phyloP scores from a whole-genome alignment of 805 yeast genomes.

The Torulaspora delbrueckii region DNA sequence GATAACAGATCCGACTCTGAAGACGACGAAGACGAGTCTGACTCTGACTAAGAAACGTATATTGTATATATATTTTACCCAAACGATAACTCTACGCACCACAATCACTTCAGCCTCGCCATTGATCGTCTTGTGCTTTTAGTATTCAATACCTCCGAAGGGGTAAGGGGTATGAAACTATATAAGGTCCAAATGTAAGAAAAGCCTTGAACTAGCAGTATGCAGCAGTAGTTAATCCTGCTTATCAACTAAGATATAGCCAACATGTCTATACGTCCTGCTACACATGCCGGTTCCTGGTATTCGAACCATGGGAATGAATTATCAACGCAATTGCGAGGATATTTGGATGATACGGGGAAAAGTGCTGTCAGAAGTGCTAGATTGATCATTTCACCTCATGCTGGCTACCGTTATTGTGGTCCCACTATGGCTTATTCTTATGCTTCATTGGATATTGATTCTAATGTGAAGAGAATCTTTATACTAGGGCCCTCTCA shows the following conservation, averaged over 20 bases:
- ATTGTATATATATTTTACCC: conserved; percentile 1
- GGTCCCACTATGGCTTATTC: conserved; percentile 75
- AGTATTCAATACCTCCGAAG: conserved; percentile 2
- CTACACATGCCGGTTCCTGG: conserved; percentile 93
- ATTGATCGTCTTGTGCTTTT: background rate
- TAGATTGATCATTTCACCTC: conserved; percentile 44
- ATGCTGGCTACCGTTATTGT: conserved; percentile 87
- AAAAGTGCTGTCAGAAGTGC: conserved; percentile 34
- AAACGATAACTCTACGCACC: conserved; percentile 1
- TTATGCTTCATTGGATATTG: conserved; percentile 62
- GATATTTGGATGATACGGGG: conserved; percentile 35
- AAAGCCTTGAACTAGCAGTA: background rate
- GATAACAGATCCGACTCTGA: conserved; percentile 83
- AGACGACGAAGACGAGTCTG: conserved; percentile 60
- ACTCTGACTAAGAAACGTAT: conserved; percentile 22
- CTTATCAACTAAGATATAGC: background rate
- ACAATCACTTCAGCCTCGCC: background rate
- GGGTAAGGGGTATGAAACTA: conserved; percentile 11
- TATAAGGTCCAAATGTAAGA: background rate
- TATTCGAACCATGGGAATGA: conserved; percentile 46
- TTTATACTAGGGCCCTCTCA: conserved; percentile 92
- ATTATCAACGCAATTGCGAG: conserved; percentile 49
- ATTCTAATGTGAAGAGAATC: conserved; percentile 45
- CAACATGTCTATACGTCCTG: conserved; percentile 43
- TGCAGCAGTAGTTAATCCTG: too few relatives aligned